Conservation (phyloP, 495 filamentous ascomycete genomes). For the Lophiostoma macrostomum region DNA sequence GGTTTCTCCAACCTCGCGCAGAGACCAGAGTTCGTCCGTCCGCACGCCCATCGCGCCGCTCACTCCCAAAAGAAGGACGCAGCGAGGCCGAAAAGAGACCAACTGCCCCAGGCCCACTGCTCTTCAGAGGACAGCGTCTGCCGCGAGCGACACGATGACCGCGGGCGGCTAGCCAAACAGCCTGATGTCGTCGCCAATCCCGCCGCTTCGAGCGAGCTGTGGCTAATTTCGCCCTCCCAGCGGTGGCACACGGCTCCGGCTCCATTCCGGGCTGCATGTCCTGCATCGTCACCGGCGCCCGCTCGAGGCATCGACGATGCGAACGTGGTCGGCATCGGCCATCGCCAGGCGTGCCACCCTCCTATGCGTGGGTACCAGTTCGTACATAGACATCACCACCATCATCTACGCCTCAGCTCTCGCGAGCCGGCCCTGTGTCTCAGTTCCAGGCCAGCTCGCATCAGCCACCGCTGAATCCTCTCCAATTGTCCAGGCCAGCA, state of each 20-base stretch:
- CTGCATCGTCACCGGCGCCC: not conserved
- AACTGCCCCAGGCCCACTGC: not conserved
- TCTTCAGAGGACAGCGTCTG: conserved; percentile 12
- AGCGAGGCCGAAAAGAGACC: not conserved
- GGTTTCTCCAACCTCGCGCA: too few species aligned
- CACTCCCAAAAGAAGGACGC: not conserved
- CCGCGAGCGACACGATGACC: too few species aligned
- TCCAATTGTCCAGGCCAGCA: conserved; percentile 11
- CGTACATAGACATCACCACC: too few species aligned
- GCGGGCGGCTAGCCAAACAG: too few species aligned
- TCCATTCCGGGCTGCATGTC: not conserved
- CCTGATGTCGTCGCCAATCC: conserved; percentile 12
- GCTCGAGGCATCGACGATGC: not conserved
- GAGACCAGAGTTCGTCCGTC: too few species aligned
- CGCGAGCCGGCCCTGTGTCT: conserved; percentile 9
- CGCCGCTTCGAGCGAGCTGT: not conserved
- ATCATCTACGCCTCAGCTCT: conserved; percentile 9
- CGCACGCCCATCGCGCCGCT: too few species aligned
- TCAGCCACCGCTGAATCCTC: conserved; percentile 6
- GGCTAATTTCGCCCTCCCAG: conserved; percentile 9
- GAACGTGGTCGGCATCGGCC: too few species aligned
- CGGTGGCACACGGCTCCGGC: too few species aligned
- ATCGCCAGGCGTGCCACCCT: too few species aligned
- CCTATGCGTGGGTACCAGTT: not conserved
- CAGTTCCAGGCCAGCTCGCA: not conserved